phyloP scores from a whole-genome alignment of 495 filamentous ascomycete species.

The Penicillium canescens region DNA sequence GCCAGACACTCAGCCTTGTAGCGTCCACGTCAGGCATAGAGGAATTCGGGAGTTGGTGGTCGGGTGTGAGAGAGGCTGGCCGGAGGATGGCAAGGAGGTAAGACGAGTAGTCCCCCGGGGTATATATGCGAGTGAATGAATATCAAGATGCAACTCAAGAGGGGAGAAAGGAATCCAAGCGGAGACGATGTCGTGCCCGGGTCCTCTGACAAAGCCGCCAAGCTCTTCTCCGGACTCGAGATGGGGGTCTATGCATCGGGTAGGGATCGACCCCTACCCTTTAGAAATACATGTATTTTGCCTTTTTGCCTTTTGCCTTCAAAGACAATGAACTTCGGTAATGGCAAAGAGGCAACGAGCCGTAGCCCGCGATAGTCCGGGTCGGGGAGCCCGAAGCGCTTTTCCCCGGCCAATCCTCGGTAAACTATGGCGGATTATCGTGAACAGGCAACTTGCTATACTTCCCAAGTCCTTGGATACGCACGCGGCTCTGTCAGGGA shows the following conservation, averaged over 20 bases:
- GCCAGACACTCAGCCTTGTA: not conserved
- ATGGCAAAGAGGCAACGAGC: conserved; percentile 8
- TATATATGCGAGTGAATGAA: not conserved
- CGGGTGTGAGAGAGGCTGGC: conserved; percentile 11
- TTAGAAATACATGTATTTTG: not conserved
- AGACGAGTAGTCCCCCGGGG: conserved; percentile 3
- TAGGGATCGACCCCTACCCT: not conserved
- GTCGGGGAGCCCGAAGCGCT: not conserved
- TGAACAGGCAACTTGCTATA: not conserved
- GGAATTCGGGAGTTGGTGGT: not conserved
- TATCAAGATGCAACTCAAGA: conserved; percentile 1
- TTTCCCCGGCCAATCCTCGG: not conserved
- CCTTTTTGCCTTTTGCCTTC: not conserved
- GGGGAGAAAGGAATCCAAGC: conserved; percentile 21
- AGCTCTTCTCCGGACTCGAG: conserved; percentile 24
- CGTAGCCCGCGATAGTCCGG: not conserved
- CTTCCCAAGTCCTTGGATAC: conserved; percentile 21
- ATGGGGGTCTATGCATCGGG: conserved; percentile 5
- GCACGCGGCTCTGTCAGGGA: conserved; percentile 19
- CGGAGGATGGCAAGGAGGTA: conserved; percentile 18
- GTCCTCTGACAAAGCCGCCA: conserved; percentile 32
- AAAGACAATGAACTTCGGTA: not conserved
- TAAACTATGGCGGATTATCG: not conserved
- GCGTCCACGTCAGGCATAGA: conserved; percentile 2
- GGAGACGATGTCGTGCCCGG: conserved; percentile 29